A percentile compares a stretch with the other conserved stretches of the same genome.
These are phyloP conservation scores for Trifolium pratense DNA, from an alignment of 306 rosid species.

Conservation along the genomic window DNA sequence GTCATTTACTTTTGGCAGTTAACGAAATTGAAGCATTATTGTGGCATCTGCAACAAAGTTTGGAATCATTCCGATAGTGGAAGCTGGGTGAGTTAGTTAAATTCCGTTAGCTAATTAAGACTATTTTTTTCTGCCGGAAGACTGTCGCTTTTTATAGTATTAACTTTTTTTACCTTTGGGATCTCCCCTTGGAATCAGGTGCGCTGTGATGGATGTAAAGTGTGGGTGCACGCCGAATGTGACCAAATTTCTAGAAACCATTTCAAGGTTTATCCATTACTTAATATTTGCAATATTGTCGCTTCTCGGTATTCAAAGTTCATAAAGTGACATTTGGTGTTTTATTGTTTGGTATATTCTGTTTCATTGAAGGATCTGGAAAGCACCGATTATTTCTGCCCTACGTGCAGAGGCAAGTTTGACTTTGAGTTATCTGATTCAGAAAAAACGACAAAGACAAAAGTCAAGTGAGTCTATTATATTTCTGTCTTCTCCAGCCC, in stretches of 20 bases:
- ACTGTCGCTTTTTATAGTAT: constrained; percentile 36
- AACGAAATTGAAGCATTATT: constrained; percentile 82
- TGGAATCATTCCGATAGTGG: constrained; percentile 96
- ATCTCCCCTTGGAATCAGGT: constrained; percentile 62
- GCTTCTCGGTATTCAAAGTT: constrained; percentile 37
- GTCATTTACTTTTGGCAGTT: constrained; percentile 59
- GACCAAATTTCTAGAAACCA: constrained; percentile 84
- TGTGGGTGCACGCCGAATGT: constrained; percentile 98
- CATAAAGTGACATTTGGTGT: constrained; percentile 38
- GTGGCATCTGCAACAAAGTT: constrained; percentile 97
- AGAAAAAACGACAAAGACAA: constrained; percentile 73
- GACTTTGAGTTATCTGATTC: constrained; percentile 96
- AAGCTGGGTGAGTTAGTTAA: constrained; percentile 86
- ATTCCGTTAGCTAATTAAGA: constrained; percentile 28
- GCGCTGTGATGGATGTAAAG: constrained; percentile 98
- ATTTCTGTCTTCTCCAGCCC: background rate
- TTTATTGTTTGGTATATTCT: constrained; percentile 45
- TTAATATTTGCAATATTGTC: constrained; percentile 34
- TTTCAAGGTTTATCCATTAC: constrained; percentile 68
- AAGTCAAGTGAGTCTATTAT: constrained; percentile 72
- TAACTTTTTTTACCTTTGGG: constrained; percentile 19
- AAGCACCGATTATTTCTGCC: constrained; percentile 95
- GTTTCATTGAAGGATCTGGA: constrained; percentile 71
- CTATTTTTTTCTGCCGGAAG: constrained; percentile 22
- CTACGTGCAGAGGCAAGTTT: constrained; percentile 94